Base-by-base conservation (phyloP, 106 monocot species). In the Gastrodia elata region DNA sequence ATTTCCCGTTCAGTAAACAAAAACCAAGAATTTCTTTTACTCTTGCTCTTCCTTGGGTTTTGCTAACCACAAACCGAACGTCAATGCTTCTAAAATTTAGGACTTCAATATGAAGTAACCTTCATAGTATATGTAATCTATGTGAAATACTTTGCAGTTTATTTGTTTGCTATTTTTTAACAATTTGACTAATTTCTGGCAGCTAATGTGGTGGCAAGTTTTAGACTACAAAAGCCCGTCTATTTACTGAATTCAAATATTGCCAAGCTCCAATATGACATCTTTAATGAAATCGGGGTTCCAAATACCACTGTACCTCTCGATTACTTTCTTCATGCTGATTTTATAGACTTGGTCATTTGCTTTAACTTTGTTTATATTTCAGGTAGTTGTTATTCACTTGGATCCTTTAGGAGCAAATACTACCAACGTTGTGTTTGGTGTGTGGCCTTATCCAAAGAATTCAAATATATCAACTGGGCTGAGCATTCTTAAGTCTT, bases 181-280 rank as follows among this genome's bases (percentile, higher is more conserved):
- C 41, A 22, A 39, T 10, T 61, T 61, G 32, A 28, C 32, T 52
- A 38, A 36, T 26, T 25, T 69, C 40, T 57, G 6, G 24, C 92
- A 92, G 96, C 86, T 71, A 74, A 85, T 78, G 82, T 93, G 73
- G 77, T 92, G 38, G 96, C 96, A 10, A 90, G 92, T 83, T 92
- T 97, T 74, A 88, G 61, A 71, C 73, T 97, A 52, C 90, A 86
- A 68, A 92, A 79, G 71, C 79, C 90, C 52, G 81, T 78, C 36
- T 72, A 74, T 38, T 25, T 77, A 26, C 59, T 97, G 71, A 77
- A 75, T 48, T 72, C 41, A 79, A 92, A 88, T 71, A 65, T 90
- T 79, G 49, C 42, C 28, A 77, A 83, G 55, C 92, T 97, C 73
- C 83, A 83, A 69, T 76, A 83, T 88, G 92, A 92, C 73, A 92